Percentiles rank a stretch among this genome's conserved stretches.
Evolutionary conservation across 139 green algal genomes (phyloP).

Genomic region (Nannochloris sp.): DNA sequence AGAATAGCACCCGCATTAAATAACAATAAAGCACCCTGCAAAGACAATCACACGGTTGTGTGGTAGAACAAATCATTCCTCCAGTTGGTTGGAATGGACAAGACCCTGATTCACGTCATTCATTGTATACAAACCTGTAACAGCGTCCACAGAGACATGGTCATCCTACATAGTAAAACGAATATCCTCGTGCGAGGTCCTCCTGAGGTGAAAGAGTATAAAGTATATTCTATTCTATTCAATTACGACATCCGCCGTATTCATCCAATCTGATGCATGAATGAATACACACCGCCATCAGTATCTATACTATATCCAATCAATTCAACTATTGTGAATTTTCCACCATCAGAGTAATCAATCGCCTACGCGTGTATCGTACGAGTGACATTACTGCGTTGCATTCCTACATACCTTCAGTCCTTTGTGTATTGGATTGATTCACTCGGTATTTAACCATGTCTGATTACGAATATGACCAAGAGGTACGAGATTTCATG

Average conservation of each 20-base stretch:
- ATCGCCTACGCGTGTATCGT: too few relatives aligned
- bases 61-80: neutral
- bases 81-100: neutral
- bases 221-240: too few relatives aligned
- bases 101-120: neutral
- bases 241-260: too few relatives aligned
- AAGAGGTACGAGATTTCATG: neutral
- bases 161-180: neutral
- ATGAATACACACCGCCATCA: too few relatives aligned
- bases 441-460: neutral
- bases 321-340: too few relatives aligned
- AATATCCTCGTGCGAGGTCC: neutral
- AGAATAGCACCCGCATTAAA: slow-evolving; percentile 77
- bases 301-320: too few relatives aligned
- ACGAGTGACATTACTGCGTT: too few relatives aligned
- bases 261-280: too few relatives aligned
- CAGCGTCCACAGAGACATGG: slow-evolving; percentile 78
- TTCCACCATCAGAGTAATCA: too few relatives aligned
- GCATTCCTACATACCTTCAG: too few relatives aligned
- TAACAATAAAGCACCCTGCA: slow-evolving; percentile 67
- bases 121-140: slow-evolving; percentile 43
- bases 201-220: too few relatives aligned
- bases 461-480: slow-evolving; percentile 3
- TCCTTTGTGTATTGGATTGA: too few relatives aligned
- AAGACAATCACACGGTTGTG: neutral